Evolutionary conservation across 768 basidiomycete genomes (phyloP).

Genomic region (Auriscalpium microsporum): DNA sequence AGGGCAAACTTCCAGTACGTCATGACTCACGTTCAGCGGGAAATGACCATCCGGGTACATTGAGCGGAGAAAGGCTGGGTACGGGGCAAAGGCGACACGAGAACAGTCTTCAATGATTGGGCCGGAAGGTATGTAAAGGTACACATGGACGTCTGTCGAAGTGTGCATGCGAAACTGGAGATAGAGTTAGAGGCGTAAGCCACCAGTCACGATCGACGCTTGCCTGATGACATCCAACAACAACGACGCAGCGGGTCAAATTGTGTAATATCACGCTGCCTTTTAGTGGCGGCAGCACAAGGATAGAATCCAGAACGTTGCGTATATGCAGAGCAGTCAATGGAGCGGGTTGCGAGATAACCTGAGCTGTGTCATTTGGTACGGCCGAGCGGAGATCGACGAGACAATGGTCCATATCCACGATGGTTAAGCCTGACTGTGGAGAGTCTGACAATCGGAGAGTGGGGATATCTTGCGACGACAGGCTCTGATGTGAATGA

Average conservation of each 20-base stretch:
- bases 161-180: conserved; percentile 82
- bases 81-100: conserved; percentile 52
- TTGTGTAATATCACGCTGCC: conserved; percentile 73
- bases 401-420: conserved; percentile 59
- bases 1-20: too few species aligned
- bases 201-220: background rate
- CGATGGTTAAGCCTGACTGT: conserved; percentile 51
- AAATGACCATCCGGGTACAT: too few species aligned
- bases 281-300: conserved; percentile 55
- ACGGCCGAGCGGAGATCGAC: conserved; percentile 46
- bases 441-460: conserved; percentile 21
- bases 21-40: too few species aligned
- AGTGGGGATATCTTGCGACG: conserved; percentile 29
- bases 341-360: conserved; percentile 14
- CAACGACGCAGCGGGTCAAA: conserved; percentile 52
- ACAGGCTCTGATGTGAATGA: conserved; percentile 39
- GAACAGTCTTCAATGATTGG: conserved; percentile 77
- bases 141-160: conserved; percentile 54
- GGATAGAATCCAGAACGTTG: conserved; percentile 48
- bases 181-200: background rate
- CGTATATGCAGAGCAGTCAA: conserved; percentile 58
- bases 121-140: conserved; percentile 57
- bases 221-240: conserved; percentile 78
- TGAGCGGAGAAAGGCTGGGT: conserved; percentile 31
- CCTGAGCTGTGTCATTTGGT: conserved; percentile 13